These are phyloP conservation scores for Metschnikowia noctiluminum DNA, from an alignment of 805 yeast genomes.

Conservation along the genomic window DNA sequence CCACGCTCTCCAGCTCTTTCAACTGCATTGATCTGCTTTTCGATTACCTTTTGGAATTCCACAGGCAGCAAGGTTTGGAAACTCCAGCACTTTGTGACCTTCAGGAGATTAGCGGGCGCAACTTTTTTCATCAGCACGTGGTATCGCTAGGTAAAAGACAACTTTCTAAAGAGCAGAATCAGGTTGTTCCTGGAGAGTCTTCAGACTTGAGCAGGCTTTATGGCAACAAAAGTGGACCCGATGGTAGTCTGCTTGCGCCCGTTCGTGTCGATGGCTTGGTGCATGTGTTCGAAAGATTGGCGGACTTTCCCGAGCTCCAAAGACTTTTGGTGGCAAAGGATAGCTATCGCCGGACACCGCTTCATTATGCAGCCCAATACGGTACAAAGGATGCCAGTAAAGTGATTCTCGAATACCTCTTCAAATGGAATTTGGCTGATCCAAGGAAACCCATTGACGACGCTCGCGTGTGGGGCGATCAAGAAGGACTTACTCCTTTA, in stretches of 20 bases:
- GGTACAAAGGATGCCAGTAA: conserved; percentile 67
- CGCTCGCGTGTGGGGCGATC: conserved; percentile 63
- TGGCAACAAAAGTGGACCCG: conserved; percentile 35
- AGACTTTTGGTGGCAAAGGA: conserved; percentile 58
- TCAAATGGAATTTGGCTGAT: conserved; percentile 59
- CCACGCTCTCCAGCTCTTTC: conserved; percentile 54
- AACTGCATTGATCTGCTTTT: conserved; percentile 58
- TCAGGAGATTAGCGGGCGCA: conserved; percentile 75
- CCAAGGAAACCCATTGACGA: conserved; percentile 52
- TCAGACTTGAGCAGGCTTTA: conserved; percentile 25
- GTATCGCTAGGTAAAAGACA: conserved; percentile 71
- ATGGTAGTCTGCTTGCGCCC: conserved; percentile 58
- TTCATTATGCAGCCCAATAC: conserved; percentile 86
- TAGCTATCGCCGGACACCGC: conserved; percentile 74
- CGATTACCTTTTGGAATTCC: conserved; percentile 32
- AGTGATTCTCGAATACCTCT: conserved; percentile 53
- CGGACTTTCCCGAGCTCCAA: conserved; percentile 14
- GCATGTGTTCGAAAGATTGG: conserved; percentile 54
- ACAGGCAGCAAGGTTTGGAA: background rate
- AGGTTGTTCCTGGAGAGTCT: conserved; percentile 45
- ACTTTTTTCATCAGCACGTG: conserved; percentile 80
- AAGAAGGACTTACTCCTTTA: conserved; percentile 75
- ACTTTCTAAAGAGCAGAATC: conserved; percentile 27
- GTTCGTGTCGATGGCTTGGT: conserved; percentile 49
- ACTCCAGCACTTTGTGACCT: conserved; percentile 31